A percentile compares a stretch with the other conserved stretches of the same genome.
Conservation (phyloP, 2,329 filamentous ascomycete species). For the Lachnellula cervina region DNA sequence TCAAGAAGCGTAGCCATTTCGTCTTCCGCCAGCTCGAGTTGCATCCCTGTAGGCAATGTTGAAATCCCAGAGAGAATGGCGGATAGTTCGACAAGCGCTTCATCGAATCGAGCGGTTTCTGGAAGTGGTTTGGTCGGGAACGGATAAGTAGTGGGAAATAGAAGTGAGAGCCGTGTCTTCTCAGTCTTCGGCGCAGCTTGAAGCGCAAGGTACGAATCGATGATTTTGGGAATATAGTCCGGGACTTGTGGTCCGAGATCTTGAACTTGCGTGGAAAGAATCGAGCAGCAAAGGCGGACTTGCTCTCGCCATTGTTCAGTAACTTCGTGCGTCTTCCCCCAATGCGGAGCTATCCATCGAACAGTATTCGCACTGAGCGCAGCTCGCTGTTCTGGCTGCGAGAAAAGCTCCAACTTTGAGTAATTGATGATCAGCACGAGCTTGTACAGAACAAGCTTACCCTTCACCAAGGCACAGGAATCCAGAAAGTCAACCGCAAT, state of each 20-base stretch:
- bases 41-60: slow-evolving; percentile 67
- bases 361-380: slow-evolving; percentile 76
- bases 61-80: slow-evolving; percentile 80
- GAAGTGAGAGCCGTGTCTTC: slow-evolving; percentile 70
- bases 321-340: slow-evolving; percentile 70
- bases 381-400: slow-evolving; percentile 67
- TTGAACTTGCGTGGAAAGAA: slow-evolving; percentile 79
- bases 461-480: slow-evolving; percentile 79
- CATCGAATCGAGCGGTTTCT: slow-evolving; percentile 63
- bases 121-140: slow-evolving; percentile 71
- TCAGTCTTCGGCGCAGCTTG: slow-evolving; percentile 49
- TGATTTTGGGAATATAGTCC: slow-evolving; percentile 84
- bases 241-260: slow-evolving; percentile 76
- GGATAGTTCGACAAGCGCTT: slow-evolving; percentile 82
- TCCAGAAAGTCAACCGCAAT: slow-evolving; percentile 93
- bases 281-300: slow-evolving; percentile 86
- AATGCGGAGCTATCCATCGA: slow-evolving; percentile 88
- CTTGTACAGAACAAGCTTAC: slow-evolving; percentile 88
- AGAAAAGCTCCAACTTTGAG: slow-evolving; percentile 75
- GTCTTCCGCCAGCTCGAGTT: slow-evolving; percentile 68
- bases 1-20: slow-evolving; percentile 72
- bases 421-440: slow-evolving; percentile 91
- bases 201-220: slow-evolving; percentile 82
- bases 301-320: slow-evolving; percentile 89
- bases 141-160: slow-evolving; percentile 87